Conservation (phyloP, 306 rosid genomes). For the Inga laurina region DNA sequence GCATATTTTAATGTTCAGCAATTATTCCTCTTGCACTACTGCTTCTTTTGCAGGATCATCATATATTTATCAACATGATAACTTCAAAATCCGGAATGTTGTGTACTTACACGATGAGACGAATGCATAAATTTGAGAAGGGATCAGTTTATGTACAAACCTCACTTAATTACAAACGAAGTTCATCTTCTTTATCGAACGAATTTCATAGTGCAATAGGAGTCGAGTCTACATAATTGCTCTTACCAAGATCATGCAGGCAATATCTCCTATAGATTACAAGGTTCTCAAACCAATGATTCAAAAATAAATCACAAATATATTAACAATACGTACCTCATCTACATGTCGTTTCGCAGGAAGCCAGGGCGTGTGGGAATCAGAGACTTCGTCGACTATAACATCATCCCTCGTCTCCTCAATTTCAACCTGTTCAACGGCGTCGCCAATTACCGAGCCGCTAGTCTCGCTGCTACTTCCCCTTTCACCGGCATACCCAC, state of each 20-base stretch:
- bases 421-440: slow-evolving; percentile 45
- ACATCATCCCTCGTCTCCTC: slow-evolving; percentile 44
- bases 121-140: background rate
- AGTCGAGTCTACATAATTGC: background rate
- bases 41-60: background rate
- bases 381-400: slow-evolving; percentile 38
- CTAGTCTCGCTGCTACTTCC: slow-evolving; percentile 70
- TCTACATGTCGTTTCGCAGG: slow-evolving; percentile 77
- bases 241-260: background rate
- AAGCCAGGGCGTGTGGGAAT: slow-evolving; percentile 58
- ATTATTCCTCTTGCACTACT: background rate
- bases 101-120: background rate
- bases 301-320: background rate
- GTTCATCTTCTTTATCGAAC: background rate
- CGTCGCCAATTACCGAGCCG: slow-evolving; percentile 57
- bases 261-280: background rate
- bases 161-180: background rate
- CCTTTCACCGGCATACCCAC: slow-evolving; percentile 89
- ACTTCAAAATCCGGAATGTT: background rate
- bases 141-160: background rate
- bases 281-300: background rate
- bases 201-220: background rate
- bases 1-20: background rate
- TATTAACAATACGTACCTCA: slow-evolving; percentile 57
- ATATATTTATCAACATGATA: background rate